Conservation (phyloP, 345 rosid species). For the Odontarrhena argentea region DNA sequence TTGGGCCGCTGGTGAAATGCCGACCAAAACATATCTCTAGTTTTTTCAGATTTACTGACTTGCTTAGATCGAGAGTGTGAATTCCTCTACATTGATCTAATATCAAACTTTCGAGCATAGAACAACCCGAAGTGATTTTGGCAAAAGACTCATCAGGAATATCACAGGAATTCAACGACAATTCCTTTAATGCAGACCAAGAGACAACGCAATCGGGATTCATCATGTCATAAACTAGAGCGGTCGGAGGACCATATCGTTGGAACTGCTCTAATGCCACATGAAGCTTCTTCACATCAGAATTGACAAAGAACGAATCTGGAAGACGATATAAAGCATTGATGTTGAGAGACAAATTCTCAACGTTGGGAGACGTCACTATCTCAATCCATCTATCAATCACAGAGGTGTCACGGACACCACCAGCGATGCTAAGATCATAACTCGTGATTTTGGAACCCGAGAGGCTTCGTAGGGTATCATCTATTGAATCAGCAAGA, state of each 20-base stretch:
- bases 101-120: constrained; percentile 13
- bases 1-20: background rate
- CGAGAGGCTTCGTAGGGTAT: constrained; percentile 2
- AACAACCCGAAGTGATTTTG: constrained; percentile 13
- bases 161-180: background rate
- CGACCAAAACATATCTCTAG: background rate
- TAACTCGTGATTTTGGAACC: constrained; percentile 6
- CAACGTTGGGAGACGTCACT: background rate
- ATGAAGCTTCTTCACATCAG: background rate
- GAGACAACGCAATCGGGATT: background rate
- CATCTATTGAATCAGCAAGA: background rate
- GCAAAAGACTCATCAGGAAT: background rate
- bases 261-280: no score
- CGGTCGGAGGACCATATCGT: background rate
- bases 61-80: constrained; percentile 13
- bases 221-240: no score
- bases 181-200: constrained; percentile 8
- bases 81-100: background rate
- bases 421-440: background rate
- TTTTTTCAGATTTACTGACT: background rate
- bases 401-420: no score
- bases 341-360: background rate
- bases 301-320: background rate
- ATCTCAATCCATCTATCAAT: constrained; percentile 7
- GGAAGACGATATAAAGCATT: background rate